These are phyloP conservation scores for Candida sojae DNA, from an alignment of 1,139 yeast species.

Conservation along the genomic window DNA sequence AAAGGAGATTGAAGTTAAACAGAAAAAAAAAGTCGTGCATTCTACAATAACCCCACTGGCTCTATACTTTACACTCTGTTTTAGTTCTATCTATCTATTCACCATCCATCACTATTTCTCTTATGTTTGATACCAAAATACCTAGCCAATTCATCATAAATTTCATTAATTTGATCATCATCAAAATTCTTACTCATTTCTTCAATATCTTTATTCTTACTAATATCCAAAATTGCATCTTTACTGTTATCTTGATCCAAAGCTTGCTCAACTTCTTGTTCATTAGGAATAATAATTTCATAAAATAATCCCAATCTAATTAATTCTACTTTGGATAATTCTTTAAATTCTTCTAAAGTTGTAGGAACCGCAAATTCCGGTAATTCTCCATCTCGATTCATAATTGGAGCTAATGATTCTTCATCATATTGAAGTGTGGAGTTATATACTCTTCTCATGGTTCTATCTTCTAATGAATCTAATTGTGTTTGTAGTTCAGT, in stretches of 20 bases:
- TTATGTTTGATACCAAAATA: slow-evolving; percentile 64
- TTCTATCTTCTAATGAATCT: slow-evolving; percentile 67
- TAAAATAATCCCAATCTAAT: slow-evolving; percentile 66
- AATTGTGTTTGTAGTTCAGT: slow-evolving; percentile 89
- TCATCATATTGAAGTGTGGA: slow-evolving; percentile 18
- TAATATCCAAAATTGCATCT: slow-evolving; percentile 8
- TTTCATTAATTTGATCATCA: slow-evolving; percentile 41
- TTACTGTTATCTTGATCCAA: slow-evolving; percentile 11
- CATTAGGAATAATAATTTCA: slow-evolving; percentile 59
- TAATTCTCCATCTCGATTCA: slow-evolving; percentile 74
- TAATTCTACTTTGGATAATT: slow-evolving; percentile 44
- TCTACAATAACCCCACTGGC: neutral
- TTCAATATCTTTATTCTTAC: slow-evolving; percentile 33
- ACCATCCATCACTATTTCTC: slow-evolving; percentile 55
- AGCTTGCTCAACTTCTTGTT: slow-evolving; percentile 41
- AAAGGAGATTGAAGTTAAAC: neutral
- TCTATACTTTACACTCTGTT: no score
- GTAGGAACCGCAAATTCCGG: slow-evolving; percentile 63
- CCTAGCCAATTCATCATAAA: slow-evolving; percentile 66
- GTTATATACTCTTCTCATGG: slow-evolving; percentile 54
- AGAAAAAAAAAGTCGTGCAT: neutral
- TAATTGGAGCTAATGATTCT: slow-evolving; percentile 23
- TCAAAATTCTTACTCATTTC: slow-evolving; percentile 33
- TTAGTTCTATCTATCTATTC: slow-evolving; percentile 4
- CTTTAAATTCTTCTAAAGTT: slow-evolving; percentile 55